A percentile compares a stretch with the other conserved stretches of the same genome.
Conservation (phyloP, 345 rosid genomes). For the Mangifera indica region DNA sequence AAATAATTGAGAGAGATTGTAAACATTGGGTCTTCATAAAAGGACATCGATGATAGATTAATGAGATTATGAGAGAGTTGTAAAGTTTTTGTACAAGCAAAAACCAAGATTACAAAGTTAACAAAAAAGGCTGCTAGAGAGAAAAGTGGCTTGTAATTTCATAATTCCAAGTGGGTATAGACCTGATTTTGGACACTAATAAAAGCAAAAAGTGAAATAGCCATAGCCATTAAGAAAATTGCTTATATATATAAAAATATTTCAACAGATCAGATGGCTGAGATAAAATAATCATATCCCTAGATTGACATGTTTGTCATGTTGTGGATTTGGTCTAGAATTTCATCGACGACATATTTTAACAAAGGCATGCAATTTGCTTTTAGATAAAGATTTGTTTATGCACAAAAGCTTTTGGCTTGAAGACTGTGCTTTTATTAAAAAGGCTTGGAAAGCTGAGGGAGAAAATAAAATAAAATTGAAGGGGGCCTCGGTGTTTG, state of each 20-base stretch:
- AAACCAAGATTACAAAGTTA: not conserved
- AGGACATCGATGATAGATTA: conserved; percentile 24
- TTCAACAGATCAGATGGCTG: not conserved
- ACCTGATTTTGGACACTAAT: not conserved
- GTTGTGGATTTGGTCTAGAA: not conserved
- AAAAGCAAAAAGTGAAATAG: not conserved
- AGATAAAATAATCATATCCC: not conserved
- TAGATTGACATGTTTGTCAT: not conserved
- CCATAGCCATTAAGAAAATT: not conserved
- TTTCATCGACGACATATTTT: not conserved
- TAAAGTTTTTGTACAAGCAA: conserved; percentile 14
- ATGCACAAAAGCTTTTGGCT: no score
- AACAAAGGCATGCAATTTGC: conserved; percentile 5
- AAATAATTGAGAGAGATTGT: no score
- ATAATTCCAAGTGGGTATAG: not conserved
- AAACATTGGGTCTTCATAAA: not conserved
- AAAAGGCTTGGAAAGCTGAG: not conserved
- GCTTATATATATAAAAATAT: no score
- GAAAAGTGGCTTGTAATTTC: not conserved
- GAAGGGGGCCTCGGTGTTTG: not conserved
- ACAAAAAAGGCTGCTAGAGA: conserved; percentile 22
- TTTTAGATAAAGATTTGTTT: not conserved
- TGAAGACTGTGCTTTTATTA: no score
- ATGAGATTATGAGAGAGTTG: conserved; percentile 11
- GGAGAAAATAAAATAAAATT: not conserved